Percentiles rank a stretch among this genome's conserved stretches.
Conservation (phyloP, 106 monocot species). For the Xerophyta viscosa region DNA sequence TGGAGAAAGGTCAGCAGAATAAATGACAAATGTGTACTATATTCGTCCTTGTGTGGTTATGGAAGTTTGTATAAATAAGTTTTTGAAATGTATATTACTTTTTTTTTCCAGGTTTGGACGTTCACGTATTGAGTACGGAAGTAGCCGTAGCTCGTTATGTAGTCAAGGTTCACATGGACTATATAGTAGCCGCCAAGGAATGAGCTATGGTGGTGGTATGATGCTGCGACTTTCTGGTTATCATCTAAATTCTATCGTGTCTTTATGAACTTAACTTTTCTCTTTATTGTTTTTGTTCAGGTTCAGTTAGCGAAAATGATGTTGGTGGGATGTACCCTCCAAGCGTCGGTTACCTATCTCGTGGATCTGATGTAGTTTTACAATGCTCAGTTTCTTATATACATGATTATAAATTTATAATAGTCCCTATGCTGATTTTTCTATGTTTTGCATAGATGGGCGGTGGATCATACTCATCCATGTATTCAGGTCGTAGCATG, state of each 20-base stretch:
- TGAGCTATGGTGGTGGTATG: constrained; percentile 47
- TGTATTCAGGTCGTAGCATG: constrained; percentile 63
- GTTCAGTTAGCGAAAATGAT: constrained; percentile 52
- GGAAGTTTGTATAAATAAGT: too few species aligned
- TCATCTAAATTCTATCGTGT: too few species aligned
- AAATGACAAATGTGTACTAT: too few species aligned
- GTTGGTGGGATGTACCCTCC: constrained; percentile 82
- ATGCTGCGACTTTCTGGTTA: not conserved
- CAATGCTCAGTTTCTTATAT: constrained; percentile 3
- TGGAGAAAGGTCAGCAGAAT: constrained; percentile 52
- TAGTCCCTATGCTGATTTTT: not conserved
- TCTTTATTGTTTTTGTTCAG: constrained; percentile 17
- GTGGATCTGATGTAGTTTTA: constrained; percentile 68
- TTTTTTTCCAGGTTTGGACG: constrained; percentile 38
- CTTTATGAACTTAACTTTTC: not conserved
- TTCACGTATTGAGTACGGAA: constrained; percentile 66
- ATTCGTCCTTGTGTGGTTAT: not conserved
- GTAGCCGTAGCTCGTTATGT: constrained; percentile 41
- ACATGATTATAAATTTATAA: not conserved
- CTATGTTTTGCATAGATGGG: constrained; percentile 37
- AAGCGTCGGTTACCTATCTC: constrained; percentile 45
- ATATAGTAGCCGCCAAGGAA: constrained; percentile 64
- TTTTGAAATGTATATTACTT: too few species aligned
- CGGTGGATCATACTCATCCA: constrained; percentile 62
- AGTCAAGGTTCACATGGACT: constrained; percentile 39